These are phyloP conservation scores for Prunus salicina DNA, from an alignment of 306 rosid genomes.

Conservation along the genomic window DNA sequence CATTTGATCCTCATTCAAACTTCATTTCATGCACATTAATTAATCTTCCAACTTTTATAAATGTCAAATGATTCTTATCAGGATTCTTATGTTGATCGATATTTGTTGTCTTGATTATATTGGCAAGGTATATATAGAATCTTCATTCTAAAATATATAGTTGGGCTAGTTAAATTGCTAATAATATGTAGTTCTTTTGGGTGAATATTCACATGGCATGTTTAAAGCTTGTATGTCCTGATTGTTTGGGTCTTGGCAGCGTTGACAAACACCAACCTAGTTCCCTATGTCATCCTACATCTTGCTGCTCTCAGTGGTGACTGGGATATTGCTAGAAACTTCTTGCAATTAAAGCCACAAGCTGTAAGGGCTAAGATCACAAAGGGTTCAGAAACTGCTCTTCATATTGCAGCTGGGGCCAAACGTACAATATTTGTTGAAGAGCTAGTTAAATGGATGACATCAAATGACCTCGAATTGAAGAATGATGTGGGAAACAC, in stretches of 20 bases:
- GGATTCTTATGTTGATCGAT: too few species aligned
- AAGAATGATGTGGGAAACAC: constrained; percentile 11
- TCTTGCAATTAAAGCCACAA: neutral
- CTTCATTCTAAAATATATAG: too few species aligned
- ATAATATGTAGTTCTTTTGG: neutral
- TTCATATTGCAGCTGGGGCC: constrained; percentile 7
- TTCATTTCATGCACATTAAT: too few species aligned
- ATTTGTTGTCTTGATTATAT: too few species aligned
- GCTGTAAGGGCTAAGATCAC: constrained; percentile 10
- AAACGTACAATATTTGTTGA: neutral
- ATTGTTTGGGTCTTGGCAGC: neutral
- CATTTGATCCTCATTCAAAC: too few species aligned
- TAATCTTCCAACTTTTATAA: too few species aligned
- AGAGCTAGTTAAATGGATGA: neutral
- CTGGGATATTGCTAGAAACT: neutral
- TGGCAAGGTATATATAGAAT: too few species aligned
- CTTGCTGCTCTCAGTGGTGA: constrained; percentile 10
- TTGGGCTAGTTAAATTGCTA: too few species aligned
- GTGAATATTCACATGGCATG: neutral
- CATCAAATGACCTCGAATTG: neutral
- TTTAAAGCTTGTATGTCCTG: neutral
- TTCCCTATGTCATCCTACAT: constrained; percentile 1
- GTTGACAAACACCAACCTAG: neutral
- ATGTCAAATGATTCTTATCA: too few species aligned
- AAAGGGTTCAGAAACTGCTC: constrained; percentile 12